phyloP scores from a whole-genome alignment of 257 asterid species.

The Plantago major region DNA sequence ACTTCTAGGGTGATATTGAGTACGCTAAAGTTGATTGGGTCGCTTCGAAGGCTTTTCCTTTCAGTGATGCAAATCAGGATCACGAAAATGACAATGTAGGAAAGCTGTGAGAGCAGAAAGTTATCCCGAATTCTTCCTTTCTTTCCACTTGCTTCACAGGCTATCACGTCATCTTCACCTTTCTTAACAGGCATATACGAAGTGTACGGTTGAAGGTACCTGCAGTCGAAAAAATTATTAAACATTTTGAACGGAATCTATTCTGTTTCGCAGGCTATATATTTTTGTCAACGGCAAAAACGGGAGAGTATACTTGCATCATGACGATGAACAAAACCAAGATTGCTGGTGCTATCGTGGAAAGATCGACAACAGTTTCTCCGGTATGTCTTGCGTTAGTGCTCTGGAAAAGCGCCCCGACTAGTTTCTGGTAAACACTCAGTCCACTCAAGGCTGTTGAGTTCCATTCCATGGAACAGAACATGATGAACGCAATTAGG shows the following conservation, averaged over 20 bases:
- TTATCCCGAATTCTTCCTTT: too few relatives aligned
- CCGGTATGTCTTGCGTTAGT: slow-evolving; percentile 65
- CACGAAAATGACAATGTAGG: slow-evolving; percentile 48
- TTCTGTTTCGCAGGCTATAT: too few relatives aligned
- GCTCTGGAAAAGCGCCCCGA: slow-evolving; percentile 38
- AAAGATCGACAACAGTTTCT: slow-evolving; percentile 52
- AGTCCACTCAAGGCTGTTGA: slow-evolving; percentile 34
- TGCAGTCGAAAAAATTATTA: slow-evolving; percentile 3
- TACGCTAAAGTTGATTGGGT: slow-evolving; percentile 65
- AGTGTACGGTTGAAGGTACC: slow-evolving; percentile 77
- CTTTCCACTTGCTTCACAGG: too few relatives aligned
- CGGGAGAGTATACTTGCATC: slow-evolving; percentile 43
- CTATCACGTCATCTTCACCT: too few relatives aligned
- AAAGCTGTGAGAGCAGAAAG: slow-evolving; percentile 36
- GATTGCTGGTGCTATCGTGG: slow-evolving; percentile 52
- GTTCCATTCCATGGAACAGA: slow-evolving; percentile 58
- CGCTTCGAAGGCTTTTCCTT: slow-evolving; percentile 40
- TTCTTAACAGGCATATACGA: slow-evolving; percentile 38
- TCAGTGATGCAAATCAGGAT: slow-evolving; percentile 57
- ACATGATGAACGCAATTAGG: slow-evolving; percentile 27
- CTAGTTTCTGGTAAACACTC: slow-evolving; percentile 37
- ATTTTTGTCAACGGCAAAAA: too few relatives aligned
- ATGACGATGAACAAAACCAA: slow-evolving; percentile 46
- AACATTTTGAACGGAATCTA: too few relatives aligned
- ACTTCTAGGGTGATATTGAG: slow-evolving; percentile 61